Evolutionary conservation across 129 eudicot genomes (phyloP).

Genomic region (Centaurea solstitialis): DNA sequence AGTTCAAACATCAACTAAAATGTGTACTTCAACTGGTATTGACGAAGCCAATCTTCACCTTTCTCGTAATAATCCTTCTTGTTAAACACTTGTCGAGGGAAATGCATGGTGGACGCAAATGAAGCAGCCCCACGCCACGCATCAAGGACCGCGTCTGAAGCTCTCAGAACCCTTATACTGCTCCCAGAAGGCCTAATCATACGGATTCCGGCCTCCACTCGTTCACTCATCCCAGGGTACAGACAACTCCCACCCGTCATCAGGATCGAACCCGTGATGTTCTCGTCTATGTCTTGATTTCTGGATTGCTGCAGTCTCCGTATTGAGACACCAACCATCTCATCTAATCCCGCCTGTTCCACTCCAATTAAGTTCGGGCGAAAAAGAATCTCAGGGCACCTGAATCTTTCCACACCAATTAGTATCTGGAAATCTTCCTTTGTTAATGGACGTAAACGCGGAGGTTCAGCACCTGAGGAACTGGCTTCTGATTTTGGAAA

Average conservation of each 20-base stretch:
- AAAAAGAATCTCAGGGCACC: conserved; percentile 92
- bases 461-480: conserved; percentile 54
- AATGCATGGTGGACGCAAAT: conserved; percentile 65
- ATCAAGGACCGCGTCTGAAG: conserved; percentile 72
- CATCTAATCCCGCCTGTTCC: conserved; percentile 97
- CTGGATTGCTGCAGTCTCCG: conserved; percentile 48
- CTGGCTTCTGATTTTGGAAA: conserved; percentile 60
- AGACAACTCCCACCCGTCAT: conserved; percentile 88
- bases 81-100: conserved; percentile 62
- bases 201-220: conserved; percentile 83
- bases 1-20: conserved; percentile 24
- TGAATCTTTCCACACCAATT: conserved; percentile 90
- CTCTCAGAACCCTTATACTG: conserved; percentile 52
- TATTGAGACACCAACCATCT: conserved; percentile 78
- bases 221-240: conserved; percentile 82
- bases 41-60: conserved; percentile 92
- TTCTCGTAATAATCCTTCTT: conserved; percentile 78
- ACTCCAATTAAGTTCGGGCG: conserved; percentile 78
- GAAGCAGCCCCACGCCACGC: conserved; percentile 97
- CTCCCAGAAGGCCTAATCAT: conserved; percentile 94
- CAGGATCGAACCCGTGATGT: conserved; percentile 71
- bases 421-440: conserved; percentile 91
- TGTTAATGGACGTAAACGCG: conserved; percentile 76
- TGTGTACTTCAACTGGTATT: conserved; percentile 67
- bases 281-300: conserved; percentile 46